A percentile compares a stretch with the other conserved stretches of the same genome.
phyloP scores from a whole-genome alignment of 192 early-diverging fungal species.

The Gaertneriomyces sp. region DNA sequence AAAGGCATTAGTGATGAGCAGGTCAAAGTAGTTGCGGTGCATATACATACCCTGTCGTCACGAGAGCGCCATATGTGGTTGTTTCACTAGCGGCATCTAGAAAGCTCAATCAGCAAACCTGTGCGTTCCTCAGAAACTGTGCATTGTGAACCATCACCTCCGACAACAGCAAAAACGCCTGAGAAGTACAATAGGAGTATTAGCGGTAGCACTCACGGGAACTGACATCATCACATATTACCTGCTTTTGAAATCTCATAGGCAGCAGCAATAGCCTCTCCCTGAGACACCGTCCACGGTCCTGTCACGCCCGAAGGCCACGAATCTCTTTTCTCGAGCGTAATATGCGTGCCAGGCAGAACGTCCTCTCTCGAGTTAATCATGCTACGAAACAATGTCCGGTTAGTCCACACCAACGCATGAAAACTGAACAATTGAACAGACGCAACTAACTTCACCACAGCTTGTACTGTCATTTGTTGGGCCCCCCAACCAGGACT shows the following conservation, averaged over 20 bases:
- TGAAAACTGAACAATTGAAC: neutral
- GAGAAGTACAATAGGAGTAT: neutral
- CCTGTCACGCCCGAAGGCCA: neutral
- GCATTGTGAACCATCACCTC: constrained; percentile 4
- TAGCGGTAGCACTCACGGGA: neutral
- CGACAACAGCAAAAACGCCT: constrained; percentile 5
- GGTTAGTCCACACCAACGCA: neutral
- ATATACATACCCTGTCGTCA: neutral
- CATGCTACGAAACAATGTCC: neutral
- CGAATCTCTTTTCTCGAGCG: neutral
- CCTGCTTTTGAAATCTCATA: neutral
- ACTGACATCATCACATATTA: neutral
- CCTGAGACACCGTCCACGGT: neutral
- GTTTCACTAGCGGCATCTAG: constrained; percentile 8
- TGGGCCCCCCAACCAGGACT: neutral
- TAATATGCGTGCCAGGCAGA: neutral
- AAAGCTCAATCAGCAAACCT: neutral
- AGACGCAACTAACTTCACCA: neutral
- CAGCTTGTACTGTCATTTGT: neutral
- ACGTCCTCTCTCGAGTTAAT: constrained; percentile 1
- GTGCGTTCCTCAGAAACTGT: too few species aligned
- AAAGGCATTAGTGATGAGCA: neutral
- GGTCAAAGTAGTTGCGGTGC: neutral
- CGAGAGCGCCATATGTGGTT: neutral
- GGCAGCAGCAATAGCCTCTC: neutral